phyloP scores from a whole-genome alignment of 331 rosid genomes.

The Telfairia occidentalis region DNA sequence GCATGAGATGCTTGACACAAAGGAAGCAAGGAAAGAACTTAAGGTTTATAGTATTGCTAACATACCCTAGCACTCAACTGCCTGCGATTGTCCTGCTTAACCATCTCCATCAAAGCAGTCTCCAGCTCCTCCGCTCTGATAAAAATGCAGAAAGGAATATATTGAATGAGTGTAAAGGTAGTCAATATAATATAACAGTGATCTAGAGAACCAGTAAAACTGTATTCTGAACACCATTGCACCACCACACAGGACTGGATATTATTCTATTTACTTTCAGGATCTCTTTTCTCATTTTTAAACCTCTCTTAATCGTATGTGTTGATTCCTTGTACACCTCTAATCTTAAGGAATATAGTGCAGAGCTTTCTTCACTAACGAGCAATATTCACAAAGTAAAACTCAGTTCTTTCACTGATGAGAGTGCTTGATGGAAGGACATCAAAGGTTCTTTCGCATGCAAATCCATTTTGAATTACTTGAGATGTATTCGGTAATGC shows the following conservation, averaged over 20 bases:
- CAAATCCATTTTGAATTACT: not conserved
- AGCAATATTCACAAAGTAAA: not conserved
- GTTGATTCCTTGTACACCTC: not conserved
- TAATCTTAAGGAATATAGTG: not conserved
- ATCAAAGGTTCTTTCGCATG: not conserved
- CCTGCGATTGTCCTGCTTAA: slow-evolving; percentile 84
- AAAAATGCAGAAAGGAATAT: slow-evolving; percentile 1
- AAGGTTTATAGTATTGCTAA: not conserved
- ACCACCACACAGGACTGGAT: not conserved
- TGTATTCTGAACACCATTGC: not conserved
- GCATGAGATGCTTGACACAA: not conserved
- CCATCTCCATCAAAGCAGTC: slow-evolving; percentile 98
- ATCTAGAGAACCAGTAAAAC: not conserved
- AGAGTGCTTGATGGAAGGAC: not conserved
- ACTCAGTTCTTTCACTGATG: not conserved
- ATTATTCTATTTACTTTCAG: not conserved
- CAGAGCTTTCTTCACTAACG: not conserved
- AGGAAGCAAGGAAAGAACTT: slow-evolving; percentile 3
- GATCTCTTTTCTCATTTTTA: not conserved
- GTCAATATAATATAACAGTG: not conserved
- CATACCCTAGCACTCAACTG: slow-evolving; percentile 87
- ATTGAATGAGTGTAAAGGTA: not conserved
- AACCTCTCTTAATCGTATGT: not conserved
- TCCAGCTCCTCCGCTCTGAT: slow-evolving; percentile 94
- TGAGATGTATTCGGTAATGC: not conserved